These are phyloP conservation scores for Pythium apleroticum DNA, from an alignment of 352 stramenopile genomes.

Conservation along the genomic window DNA sequence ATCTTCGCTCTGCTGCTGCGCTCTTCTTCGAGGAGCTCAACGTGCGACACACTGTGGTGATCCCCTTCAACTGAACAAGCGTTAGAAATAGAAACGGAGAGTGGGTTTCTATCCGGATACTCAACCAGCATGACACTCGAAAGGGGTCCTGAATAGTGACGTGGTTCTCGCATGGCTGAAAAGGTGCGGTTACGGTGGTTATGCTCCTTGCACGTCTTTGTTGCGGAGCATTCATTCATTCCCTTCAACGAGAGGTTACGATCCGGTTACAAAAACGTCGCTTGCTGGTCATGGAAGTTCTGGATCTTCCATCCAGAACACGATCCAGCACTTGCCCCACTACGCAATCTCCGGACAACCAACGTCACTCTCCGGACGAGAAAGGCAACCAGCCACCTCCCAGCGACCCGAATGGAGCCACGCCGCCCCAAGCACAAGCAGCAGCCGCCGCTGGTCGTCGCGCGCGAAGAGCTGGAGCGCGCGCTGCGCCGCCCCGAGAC, in stretches of 20 bases:
- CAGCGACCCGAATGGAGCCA: constrained; percentile 42
- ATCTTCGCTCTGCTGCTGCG: no score
- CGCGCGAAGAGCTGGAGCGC: constrained; percentile 42
- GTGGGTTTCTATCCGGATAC: constrained; percentile 1
- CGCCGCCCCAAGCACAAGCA: constrained; percentile 68
- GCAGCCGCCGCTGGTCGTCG: constrained; percentile 47
- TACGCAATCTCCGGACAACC: background rate
- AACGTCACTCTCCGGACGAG: background rate
- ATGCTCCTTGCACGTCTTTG: background rate
- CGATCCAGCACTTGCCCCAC: background rate
- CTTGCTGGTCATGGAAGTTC: background rate
- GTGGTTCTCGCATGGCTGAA: background rate
- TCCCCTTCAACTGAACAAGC: constrained; percentile 20
- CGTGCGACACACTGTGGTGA: constrained; percentile 18
- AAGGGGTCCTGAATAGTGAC: background rate
- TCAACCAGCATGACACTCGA: background rate
- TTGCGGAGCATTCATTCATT: background rate
- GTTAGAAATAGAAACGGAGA: constrained; percentile 19
- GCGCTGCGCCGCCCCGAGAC: constrained; percentile 34
- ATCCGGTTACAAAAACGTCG: constrained; percentile 5
- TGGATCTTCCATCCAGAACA: background rate
- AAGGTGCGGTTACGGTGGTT: background rate
- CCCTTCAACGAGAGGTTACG: background rate
- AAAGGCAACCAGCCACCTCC: background rate
- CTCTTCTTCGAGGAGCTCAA: background rate